Conservation (phyloP, 2,329 filamentous ascomycete species). For the Chrysosporium queenslandicum region DNA sequence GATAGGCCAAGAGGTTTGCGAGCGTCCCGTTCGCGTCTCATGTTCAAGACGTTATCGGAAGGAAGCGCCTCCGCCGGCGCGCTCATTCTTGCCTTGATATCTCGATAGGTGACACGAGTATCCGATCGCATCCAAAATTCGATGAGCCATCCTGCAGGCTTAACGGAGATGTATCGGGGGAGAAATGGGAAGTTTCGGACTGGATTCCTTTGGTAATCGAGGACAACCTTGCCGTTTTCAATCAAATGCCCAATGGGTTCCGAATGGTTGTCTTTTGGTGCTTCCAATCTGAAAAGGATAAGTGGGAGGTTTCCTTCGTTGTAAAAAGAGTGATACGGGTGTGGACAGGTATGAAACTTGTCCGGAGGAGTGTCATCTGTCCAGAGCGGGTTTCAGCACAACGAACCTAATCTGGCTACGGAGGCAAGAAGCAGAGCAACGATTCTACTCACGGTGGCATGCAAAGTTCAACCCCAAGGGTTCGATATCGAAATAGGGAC, state of each 20-base stretch:
- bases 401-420: background rate
- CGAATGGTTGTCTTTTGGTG: constrained; percentile 7
- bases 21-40: constrained; percentile 23
- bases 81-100: constrained; percentile 26
- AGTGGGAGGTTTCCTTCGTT: constrained; percentile 19
- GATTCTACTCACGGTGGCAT: constrained; percentile 6
- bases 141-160: constrained; percentile 23
- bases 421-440: background rate
- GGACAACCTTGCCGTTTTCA: constrained; percentile 17
- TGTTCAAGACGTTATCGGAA: constrained; percentile 22
- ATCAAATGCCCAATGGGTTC: constrained; percentile 10
- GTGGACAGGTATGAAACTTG: constrained; percentile 21
- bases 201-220: constrained; percentile 14
- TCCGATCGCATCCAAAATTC: constrained; percentile 27
- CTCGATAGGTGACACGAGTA: constrained; percentile 22
- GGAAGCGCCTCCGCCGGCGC: constrained; percentile 16
- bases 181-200: constrained; percentile 23
- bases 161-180: constrained; percentile 24
- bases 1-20: constrained; percentile 22
- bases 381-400: background rate
- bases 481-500: background rate
- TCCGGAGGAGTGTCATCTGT: constrained; percentile 6
- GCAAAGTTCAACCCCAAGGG: background rate
- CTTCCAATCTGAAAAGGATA: constrained; percentile 22
- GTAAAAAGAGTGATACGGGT: constrained; percentile 20